Evolutionary conservation across 73 alveolate species (phyloP).

Genomic region (Effrenium voratum): DNA sequence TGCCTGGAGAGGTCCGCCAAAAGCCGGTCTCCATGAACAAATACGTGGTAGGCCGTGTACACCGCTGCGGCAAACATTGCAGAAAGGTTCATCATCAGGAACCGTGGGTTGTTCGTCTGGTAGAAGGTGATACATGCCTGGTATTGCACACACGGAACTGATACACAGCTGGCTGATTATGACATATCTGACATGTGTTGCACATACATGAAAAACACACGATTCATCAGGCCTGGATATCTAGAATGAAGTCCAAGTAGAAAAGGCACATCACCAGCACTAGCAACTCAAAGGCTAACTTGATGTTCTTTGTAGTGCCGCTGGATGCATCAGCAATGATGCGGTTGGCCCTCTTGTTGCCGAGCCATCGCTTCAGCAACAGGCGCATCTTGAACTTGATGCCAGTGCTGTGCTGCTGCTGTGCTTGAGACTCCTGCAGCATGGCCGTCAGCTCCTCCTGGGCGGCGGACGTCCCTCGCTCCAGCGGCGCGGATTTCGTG

Average conservation of each 20-base stretch:
- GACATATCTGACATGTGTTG: neutral
- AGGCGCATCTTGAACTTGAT: too few species aligned
- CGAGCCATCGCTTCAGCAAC: too few species aligned
- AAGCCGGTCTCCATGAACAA: neutral
- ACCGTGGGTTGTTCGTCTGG: neutral
- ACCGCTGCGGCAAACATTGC: neutral
- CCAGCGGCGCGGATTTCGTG: too few species aligned
- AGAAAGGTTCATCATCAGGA: neutral
- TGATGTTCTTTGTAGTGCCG: too few species aligned
- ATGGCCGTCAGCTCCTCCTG: too few species aligned
- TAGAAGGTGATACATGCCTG: neutral
- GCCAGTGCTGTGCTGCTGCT: too few species aligned
- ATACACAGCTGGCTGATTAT: neutral
- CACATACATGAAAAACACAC: neutral
- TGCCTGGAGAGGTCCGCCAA: neutral
- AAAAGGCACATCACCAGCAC: neutral
- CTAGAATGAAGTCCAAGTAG: neutral
- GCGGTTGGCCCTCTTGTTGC: too few species aligned
- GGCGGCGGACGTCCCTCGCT: too few species aligned
- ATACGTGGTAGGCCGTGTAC: constrained; percentile 15
- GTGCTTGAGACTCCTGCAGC: too few species aligned
- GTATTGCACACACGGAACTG: neutral
- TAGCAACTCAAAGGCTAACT: neutral
- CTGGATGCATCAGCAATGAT: too few species aligned
- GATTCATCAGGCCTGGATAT: neutral